phyloP scores from a whole-genome alignment of 176 grass and related monocot genomes.

The Dendrocalamus sinicus region DNA sequence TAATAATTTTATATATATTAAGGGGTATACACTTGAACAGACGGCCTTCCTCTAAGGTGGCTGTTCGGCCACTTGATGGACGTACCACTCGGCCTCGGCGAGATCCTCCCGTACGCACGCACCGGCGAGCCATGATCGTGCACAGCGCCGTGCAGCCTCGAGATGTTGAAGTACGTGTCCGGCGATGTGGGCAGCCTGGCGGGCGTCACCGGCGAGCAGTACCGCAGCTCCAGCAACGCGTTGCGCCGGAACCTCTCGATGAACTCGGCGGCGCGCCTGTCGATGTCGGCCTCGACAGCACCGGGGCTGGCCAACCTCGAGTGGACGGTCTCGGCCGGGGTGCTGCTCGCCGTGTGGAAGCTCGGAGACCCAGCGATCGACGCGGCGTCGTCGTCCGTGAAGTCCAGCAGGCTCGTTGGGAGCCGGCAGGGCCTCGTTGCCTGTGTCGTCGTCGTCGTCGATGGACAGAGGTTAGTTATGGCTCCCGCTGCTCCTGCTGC shows the following conservation, averaged over 20 bases:
- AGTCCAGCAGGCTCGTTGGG: constrained; percentile 26
- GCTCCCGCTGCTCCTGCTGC: constrained; percentile 23
- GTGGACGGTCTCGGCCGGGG: neutral
- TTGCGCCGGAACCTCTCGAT: constrained; percentile 24
- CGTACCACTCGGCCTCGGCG: neutral
- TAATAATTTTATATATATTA: too few relatives aligned
- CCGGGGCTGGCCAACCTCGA: neutral
- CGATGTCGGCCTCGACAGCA: neutral
- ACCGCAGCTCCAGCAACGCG: constrained; percentile 7
- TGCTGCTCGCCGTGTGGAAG: constrained; percentile 12
- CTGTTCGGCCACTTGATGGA: constrained; percentile 31
- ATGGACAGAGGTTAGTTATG: neutral
- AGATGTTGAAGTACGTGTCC: constrained; percentile 34
- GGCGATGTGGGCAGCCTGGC: constrained; percentile 18
- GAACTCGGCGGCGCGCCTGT: constrained; percentile 23
- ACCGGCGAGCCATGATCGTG: neutral
- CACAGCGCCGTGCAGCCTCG: constrained; percentile 1
- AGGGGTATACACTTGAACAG: neutral
- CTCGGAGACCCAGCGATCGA: neutral
- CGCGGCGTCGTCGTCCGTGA: neutral
- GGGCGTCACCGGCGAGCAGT: constrained; percentile 27
- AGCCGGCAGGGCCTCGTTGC: constrained; percentile 21
- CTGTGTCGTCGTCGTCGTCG: constrained; percentile 6
- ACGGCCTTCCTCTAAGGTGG: neutral
- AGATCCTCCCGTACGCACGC: constrained; percentile 3